Base-by-base conservation (phyloP, 495 filamentous ascomycete species). In the Pyrenopolyporus hunteri region DNA sequence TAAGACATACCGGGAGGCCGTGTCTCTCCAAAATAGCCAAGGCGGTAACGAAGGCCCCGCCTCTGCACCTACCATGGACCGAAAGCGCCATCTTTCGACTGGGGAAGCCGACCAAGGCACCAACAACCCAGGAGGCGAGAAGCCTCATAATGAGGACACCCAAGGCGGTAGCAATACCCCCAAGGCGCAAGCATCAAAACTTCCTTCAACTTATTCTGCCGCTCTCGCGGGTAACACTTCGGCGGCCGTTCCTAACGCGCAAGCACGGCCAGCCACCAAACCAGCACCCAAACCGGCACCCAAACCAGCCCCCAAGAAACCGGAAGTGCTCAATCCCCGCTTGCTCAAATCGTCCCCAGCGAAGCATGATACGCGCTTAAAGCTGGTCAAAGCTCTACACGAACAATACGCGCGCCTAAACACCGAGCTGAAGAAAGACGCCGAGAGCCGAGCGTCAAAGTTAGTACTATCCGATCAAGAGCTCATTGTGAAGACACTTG, bases 291-390 rank as follows among this genome's bases (percentile, higher is more conserved):
- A 46, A 52, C 6, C 56, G 48, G 14, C 36, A 62, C 29, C 51
- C 9, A 59, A 53, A 14, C 2, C 63, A 37, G 13, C 53, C 11
- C 29, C 64, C 19, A 73, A 73, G 36, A 74, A 78, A 56, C 57
- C 68, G 14, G 82, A 85, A 78, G 76, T 80, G 3, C 76, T 97
- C 32, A 96, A 93, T 59, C 95, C 95, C 42, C 84, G 91, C n/a
- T 83, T 89, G 59, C 73, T 98, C 4, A 74, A 84, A 16, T 82
- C 84, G 7, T 78, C 89, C 0, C 93, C 94, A 8, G 89, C 88
- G 2, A 66, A 76, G 2, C 91, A 95, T 72, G 79, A 78, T 22
- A 83, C 82, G 33, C 86, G 94, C 19, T 70, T 85, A 23, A 79
- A 83, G 35, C 83, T 90, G 1, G 68, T 97, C 17, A 85, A 82